Evolutionary conservation across 192 early-diverging fungal species (phyloP), one percentile per base, ranked within the genome.

Genomic region (Funneliformis mosseae): DNA sequence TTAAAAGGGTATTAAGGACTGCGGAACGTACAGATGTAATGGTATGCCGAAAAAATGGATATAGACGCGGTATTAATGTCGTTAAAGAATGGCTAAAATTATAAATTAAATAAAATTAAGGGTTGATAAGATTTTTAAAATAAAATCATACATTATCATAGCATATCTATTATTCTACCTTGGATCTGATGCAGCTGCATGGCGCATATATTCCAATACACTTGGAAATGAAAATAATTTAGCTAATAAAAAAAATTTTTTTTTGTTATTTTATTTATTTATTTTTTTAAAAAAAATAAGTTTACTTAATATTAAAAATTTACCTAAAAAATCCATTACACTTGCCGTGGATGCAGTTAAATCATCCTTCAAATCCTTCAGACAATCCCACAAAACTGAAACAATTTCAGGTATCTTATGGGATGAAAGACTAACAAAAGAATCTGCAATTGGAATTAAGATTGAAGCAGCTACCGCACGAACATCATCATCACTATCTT

Each of bases 21-120:
- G 97, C 95, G 0, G 87, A 79, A 2, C 98, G 93, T 21, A 99
- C 98, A 43, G 89, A 88, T 2, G 90, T 88, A 48, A 98, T 94
- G 0, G 95, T 92, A 79, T 99, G 97, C 45, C 98, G 92, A 84
- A 99, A 95, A 83, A 98, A 98, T n/a, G 95, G 96, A 73, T 92
- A 94, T 62, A 99, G 86, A 14, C 94, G 89, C 8, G 97, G 96
- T n/a, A 97, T 90, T 12, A 97, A 86, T 43, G 88, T 87, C 0
- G 86, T 76, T 12, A 96, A 85, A 25, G 91, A 90, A 27, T 84
- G 87, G 28, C 83, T 85, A 18, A n/a, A 39, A 48, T n/a, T 66
- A 48, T 0, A 46, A 81, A 5, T 16, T 21, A 18, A 39, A 41
- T n/a, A n/a, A n/a, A n/a, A n/a, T n/a, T n/a, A n/a, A n/a, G n/a